These are phyloP conservation scores for Agaricus subrufescens DNA, from an alignment of 768 basidiomycete genomes.

Conservation along the genomic window DNA sequence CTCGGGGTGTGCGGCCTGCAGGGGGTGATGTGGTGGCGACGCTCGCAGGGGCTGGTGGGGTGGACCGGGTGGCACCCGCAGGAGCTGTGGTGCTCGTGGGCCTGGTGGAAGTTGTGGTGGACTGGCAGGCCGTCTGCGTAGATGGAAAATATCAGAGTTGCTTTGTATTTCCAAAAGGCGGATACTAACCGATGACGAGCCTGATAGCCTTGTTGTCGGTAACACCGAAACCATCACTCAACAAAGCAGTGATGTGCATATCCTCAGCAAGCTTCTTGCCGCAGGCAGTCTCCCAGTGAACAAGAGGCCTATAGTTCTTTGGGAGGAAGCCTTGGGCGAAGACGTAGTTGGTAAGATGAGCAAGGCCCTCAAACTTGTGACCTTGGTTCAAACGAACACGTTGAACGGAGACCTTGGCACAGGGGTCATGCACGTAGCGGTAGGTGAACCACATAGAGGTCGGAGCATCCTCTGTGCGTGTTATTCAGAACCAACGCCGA, in stretches of 20 bases:
- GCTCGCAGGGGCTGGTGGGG: background rate
- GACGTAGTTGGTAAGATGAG: constrained; percentile 45
- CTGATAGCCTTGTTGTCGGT: constrained; percentile 30
- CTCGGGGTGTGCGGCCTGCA: background rate
- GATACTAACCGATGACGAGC: constrained; percentile 30
- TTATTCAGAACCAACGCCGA: background rate
- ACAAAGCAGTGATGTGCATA: constrained; percentile 19
- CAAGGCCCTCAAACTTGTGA: constrained; percentile 31
- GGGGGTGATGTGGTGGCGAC: background rate
- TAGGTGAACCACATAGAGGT: constrained; percentile 42
- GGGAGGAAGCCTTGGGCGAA: constrained; percentile 35
- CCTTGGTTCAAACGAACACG: constrained; percentile 33
- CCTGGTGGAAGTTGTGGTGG: constrained; percentile 1
- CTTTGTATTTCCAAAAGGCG: background rate
- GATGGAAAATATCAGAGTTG: background rate
- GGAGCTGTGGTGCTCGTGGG: background rate
- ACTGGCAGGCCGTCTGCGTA: background rate
- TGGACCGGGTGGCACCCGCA: background rate
- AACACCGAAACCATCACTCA: constrained; percentile 25
- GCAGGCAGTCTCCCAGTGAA: constrained; percentile 36
- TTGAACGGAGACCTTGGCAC: constrained; percentile 31
- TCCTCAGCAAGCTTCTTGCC: constrained; percentile 28
- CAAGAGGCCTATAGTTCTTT: constrained; percentile 28
- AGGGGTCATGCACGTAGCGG: constrained; percentile 28
- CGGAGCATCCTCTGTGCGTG: constrained; percentile 31